phyloP scores from a whole-genome alignment of 2,329 filamentous ascomycete genomes.

The Colletotrichum agaves region DNA sequence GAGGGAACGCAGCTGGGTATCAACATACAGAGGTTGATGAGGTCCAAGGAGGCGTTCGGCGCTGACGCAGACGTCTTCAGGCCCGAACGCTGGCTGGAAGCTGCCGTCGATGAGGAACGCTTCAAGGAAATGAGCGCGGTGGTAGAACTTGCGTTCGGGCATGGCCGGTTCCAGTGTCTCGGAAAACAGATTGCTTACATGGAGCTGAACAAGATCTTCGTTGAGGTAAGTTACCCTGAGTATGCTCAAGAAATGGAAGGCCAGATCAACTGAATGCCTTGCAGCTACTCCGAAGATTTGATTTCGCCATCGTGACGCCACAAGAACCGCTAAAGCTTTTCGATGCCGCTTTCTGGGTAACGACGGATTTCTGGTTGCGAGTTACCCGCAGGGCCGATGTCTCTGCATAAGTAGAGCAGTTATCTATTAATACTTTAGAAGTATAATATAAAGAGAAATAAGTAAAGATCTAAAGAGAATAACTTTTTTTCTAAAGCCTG shows the following conservation, averaged over 20 bases:
- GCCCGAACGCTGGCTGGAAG: slow-evolving; percentile 60
- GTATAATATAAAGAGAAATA: neutral
- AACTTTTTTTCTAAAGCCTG: no score
- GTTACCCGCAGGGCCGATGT: slow-evolving; percentile 20
- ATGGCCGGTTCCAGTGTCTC: slow-evolving; percentile 56
- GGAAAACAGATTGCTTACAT: slow-evolving; percentile 57
- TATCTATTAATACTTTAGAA: no score
- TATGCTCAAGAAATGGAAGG: no score
- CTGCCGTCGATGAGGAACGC: slow-evolving; percentile 45
- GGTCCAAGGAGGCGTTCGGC: slow-evolving; percentile 55
- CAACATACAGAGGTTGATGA: slow-evolving; percentile 51
- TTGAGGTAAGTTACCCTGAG: slow-evolving; percentile 48
- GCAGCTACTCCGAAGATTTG: slow-evolving; percentile 40
- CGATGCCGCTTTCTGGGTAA: slow-evolving; percentile 40
- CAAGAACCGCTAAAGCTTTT: slow-evolving; percentile 37
- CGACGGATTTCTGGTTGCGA: slow-evolving; percentile 40
- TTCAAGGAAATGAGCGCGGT: slow-evolving; percentile 48
- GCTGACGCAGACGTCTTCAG: slow-evolving; percentile 55
- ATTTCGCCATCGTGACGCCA: slow-evolving; percentile 39
- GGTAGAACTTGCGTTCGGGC: slow-evolving; percentile 55
- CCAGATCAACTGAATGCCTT: slow-evolving; percentile 37
- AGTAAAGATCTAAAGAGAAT: fast-evolving
- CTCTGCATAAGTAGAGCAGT: neutral
- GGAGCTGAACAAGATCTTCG: slow-evolving; percentile 56
- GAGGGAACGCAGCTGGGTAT: slow-evolving; percentile 53